Evolutionary conservation across 768 basidiomycete genomes (phyloP), one percentile per base, ranked within the genome.

Genomic region (Leccinum uliginosum): DNA sequence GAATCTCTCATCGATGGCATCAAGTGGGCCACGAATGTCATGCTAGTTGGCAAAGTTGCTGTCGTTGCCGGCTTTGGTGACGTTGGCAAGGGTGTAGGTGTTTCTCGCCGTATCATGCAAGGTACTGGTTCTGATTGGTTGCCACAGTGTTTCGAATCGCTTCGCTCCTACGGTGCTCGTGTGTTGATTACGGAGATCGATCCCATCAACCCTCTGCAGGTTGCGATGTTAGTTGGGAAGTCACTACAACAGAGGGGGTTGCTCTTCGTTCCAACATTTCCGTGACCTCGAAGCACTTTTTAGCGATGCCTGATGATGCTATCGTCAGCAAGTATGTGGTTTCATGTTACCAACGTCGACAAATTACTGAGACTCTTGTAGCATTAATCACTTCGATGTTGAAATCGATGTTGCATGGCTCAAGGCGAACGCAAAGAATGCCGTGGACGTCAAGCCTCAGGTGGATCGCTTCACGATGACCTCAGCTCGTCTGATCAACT

Each of bases 1-100:
- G 97, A 99, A 76, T 99, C 97, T 30, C 91, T 99, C 61, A 96
- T 99, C 59, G 97, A 99, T 73, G 97, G 97, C 66, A 98, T 99
- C 80, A 99, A 99, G 85, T 94, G 97, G 70, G 97, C 97, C 58
- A 99, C 97, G 62, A 97, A 99, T 74, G 93, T 99, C 73, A 99
- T 99, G 97, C 86, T 99, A 73, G 97, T 97, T 63, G 97, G 96
- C 53, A 99, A 99, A 79, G 95, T 99, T 63, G 95, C 94, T 53
- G 92, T 98, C 62, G 97, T 99, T 64, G 97, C 97, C 63, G 97
- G 97, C 56, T 99, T 87, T 74, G 97, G 97, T 77, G 97, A 99
- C 70, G 97, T 99, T 64, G 97, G 97, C 65, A 99, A 99, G 76
- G 97, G 97, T 56, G 94, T 97, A 77, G 66, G 93, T 86, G 24